A percentile compares a stretch with the other conserved stretches of the same genome.
Evolutionary conservation across 1,284 basidiomycete species (phyloP).

Genomic region (Ganoderma resinaceum): DNA sequence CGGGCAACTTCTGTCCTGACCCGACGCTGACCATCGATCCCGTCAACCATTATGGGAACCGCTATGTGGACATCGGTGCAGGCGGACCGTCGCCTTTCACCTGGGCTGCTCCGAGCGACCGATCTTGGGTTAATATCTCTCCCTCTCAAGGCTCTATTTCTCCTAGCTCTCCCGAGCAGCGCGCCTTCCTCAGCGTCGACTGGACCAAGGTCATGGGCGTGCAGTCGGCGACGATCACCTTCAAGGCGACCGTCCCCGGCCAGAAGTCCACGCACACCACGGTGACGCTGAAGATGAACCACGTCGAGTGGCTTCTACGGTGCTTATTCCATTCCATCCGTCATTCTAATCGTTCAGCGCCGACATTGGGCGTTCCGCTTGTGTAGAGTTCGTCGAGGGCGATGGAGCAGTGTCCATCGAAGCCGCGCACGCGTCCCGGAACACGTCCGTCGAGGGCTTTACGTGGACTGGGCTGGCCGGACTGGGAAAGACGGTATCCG

Average conservation of each 20-base stretch:
- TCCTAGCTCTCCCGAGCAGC: constrained; percentile 54
- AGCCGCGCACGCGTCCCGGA: constrained; percentile 62
- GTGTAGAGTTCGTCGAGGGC: constrained; percentile 68
- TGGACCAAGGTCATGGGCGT: constrained; percentile 60
- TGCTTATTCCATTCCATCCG: constrained; percentile 30
- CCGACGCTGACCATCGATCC: constrained; percentile 60
- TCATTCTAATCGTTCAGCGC: neutral
- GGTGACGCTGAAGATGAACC: constrained; percentile 49
- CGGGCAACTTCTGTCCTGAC: constrained; percentile 57
- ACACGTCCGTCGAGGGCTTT: constrained; percentile 57
- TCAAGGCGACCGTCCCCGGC: constrained; percentile 52
- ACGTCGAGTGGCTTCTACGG: constrained; percentile 56
- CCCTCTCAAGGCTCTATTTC: constrained; percentile 57
- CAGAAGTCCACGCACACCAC: constrained; percentile 46
- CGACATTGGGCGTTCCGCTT: neutral
- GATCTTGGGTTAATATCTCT: constrained; percentile 60
- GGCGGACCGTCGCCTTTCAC: constrained; percentile 66
- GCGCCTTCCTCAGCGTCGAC: constrained; percentile 66
- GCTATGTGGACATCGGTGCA: constrained; percentile 67
- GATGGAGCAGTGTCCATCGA: constrained; percentile 70
- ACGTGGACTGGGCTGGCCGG: constrained; percentile 66
- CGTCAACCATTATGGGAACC: constrained; percentile 57
- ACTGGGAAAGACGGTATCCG: constrained; percentile 65
- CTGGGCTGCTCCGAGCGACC: constrained; percentile 58
- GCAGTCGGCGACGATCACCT: constrained; percentile 51